These are phyloP conservation scores for Aspergillus novofumigatus DNA, from an alignment of 2,329 filamentous ascomycete genomes.

Conservation along the genomic window DNA sequence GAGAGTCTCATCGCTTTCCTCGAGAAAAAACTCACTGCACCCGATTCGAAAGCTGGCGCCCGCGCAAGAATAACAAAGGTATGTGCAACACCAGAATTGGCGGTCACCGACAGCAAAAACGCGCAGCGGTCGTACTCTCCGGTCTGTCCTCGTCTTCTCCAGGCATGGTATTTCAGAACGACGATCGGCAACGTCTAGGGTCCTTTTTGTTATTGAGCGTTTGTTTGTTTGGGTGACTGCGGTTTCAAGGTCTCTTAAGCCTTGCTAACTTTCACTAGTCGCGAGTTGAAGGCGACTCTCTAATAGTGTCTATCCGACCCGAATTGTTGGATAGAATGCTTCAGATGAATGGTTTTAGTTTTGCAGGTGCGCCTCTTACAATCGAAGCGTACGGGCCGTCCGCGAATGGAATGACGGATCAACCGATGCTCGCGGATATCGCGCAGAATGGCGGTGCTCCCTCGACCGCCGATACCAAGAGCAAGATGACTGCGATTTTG, in stretches of 20 bases:
- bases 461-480: slow-evolving; percentile 57
- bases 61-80: slow-evolving; percentile 70
- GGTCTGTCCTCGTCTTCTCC: slow-evolving; percentile 37
- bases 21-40: slow-evolving; percentile 62
- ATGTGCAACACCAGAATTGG: slow-evolving; percentile 52
- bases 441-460: slow-evolving; percentile 39
- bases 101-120: slow-evolving; percentile 37
- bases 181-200: slow-evolving; percentile 32
- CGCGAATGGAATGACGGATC: slow-evolving; percentile 17
- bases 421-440: slow-evolving; percentile 17
- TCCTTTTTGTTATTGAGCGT: slow-evolving; percentile 22
- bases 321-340: slow-evolving; percentile 62
- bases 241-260: slow-evolving; percentile 45
- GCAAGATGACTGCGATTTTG: slow-evolving; percentile 67
- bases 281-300: slow-evolving; percentile 62
- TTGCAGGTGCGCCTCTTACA: slow-evolving; percentile 60
- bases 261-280: slow-evolving; percentile 70
- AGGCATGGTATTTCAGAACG: slow-evolving; percentile 42
- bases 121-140: slow-evolving; percentile 32
- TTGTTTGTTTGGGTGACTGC: slow-evolving; percentile 36
- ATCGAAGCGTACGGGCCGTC: slow-evolving; percentile 47
- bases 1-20: slow-evolving; percentile 63
- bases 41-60: slow-evolving; percentile 47
- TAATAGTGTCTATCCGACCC: slow-evolving; percentile 63
- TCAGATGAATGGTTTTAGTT: slow-evolving; percentile 64